These are phyloP conservation scores for Actinomucor elegans DNA, from an alignment of 371 early-diverging fungal genomes.

Conservation along the genomic window DNA sequence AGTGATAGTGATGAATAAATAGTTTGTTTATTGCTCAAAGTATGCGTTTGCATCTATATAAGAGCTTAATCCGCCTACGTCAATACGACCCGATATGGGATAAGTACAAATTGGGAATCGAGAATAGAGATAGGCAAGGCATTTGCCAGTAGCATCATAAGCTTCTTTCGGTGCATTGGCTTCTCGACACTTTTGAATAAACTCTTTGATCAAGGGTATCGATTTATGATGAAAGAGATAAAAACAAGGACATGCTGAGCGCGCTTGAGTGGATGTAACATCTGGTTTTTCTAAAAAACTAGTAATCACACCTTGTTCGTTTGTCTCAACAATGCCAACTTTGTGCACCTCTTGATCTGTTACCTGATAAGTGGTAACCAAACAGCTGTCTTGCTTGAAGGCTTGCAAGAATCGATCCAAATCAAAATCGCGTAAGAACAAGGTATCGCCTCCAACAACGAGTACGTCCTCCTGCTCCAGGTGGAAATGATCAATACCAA, in stretches of 20 bases:
- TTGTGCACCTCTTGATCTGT: constrained; percentile 46
- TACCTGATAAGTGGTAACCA: constrained; percentile 54
- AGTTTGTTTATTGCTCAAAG: constrained; percentile 25
- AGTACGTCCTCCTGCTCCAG: constrained; percentile 34
- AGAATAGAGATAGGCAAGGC: constrained; percentile 51
- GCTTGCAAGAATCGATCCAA: constrained; percentile 23
- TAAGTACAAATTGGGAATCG: constrained; percentile 41
- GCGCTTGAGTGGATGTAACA: constrained; percentile 40
- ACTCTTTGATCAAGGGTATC: constrained; percentile 38
- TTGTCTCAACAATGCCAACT: constrained; percentile 56
- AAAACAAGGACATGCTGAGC: constrained; percentile 66
- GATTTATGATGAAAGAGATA: constrained; percentile 43
- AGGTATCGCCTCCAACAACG: constrained; percentile 63
- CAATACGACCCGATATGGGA: constrained; percentile 58
- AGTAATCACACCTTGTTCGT: constrained; percentile 32
- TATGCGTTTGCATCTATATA: constrained; percentile 58
- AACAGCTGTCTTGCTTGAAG: constrained; percentile 22
- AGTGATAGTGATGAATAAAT: background rate
- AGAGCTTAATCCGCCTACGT: constrained; percentile 59
- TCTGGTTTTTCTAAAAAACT: constrained; percentile 60
- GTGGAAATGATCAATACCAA: constrained; percentile 45
- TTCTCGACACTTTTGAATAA: constrained; percentile 36
- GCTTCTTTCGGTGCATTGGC: constrained; percentile 37
- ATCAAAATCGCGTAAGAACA: constrained; percentile 56
- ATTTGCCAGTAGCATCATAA: constrained; percentile 64